Evolutionary conservation across 129 eudicot genomes (phyloP), one percentile per base, ranked within the genome.

Genomic region (Ambrosia trifida): DNA sequence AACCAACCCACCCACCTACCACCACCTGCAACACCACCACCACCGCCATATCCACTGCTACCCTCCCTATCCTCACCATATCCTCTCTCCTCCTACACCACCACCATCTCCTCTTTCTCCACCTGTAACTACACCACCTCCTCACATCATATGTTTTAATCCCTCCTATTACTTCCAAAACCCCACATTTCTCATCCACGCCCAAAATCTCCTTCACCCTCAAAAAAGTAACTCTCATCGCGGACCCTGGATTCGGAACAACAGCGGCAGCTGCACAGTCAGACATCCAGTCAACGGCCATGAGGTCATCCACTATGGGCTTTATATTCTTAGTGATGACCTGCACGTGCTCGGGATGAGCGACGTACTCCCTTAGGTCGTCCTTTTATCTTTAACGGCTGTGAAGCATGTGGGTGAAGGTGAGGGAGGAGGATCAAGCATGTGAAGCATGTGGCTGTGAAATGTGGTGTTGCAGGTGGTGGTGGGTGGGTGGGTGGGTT

Each of bases 381-480:
- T 80, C n/a, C n/a, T n/a, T 81, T 66, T 91, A 57, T 8, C 51
- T 70, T 81, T 89, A 92, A 8, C 96, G 89, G 49, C 79, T 59
- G 81, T 92, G 98, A 69, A 92, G 95, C 79, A 92, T 74, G 95
- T 92, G 96, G 14, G 96, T 92, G 88, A 92, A 86, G 50, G 76
- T 41, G 56, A 86, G 82, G 2, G 96, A 41, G 11, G 84, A 59
- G 2, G 89, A 83, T 0, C 80, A 75, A 47, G 35, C n/a, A n/a
- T n/a, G n/a, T n/a, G n/a, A n/a, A n/a, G n/a, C n/a, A n/a, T n/a
- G n/a, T n/a, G n/a, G n/a, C n/a, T n/a, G n/a, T n/a, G n/a, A n/a
- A n/a, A n/a, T n/a, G n/a, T n/a, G n/a, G n/a, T n/a, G n/a, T n/a
- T n/a, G n/a, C n/a, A n/a, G n/a, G n/a, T n/a, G n/a, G n/a, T n/a